Conservation (phyloP, 345 rosid species). For the Pugionium dolabratum region DNA sequence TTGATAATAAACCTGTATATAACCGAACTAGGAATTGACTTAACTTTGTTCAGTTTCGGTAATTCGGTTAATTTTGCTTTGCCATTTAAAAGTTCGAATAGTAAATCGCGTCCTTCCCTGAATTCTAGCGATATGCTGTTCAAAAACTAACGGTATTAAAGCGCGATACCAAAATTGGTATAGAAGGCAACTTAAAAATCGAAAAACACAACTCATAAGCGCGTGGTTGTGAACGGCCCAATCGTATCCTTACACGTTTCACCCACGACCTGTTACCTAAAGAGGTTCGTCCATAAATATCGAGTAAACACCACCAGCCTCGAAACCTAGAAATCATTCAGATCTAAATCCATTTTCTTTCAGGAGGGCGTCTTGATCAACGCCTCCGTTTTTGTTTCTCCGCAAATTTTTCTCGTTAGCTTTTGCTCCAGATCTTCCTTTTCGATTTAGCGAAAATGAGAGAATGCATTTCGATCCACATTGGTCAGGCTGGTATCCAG, state of each 20-base stretch:
- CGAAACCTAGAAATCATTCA: not conserved
- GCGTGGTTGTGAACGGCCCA: slow-evolving; percentile 4
- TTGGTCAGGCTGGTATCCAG: too few relatives aligned
- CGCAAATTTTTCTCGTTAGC: not conserved
- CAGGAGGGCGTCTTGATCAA: slow-evolving; percentile 23
- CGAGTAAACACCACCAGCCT: not conserved
- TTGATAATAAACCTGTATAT: not conserved
- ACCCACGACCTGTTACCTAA: not conserved
- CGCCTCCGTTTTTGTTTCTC: slow-evolving; percentile 22
- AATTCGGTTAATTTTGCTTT: not conserved
- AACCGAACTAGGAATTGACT: not conserved
- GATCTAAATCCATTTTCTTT: slow-evolving; percentile 10
- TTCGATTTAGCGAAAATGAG: slow-evolving; percentile 40
- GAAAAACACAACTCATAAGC: slow-evolving; percentile 19
- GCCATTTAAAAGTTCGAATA: not conserved
- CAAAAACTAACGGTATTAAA: not conserved
- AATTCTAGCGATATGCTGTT: not conserved
- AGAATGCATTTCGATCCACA: too few relatives aligned
- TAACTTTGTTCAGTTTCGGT: too few relatives aligned
- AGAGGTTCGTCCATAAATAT: not conserved
- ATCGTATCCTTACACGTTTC: slow-evolving; percentile 1
- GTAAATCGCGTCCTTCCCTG: slow-evolving; percentile 8
- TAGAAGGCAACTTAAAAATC: too few relatives aligned
- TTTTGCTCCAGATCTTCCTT: slow-evolving; percentile 7
- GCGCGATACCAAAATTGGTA: not conserved